Conservation (phyloP, 768 basidiomycete genomes). For the Suillus bovinus region DNA sequence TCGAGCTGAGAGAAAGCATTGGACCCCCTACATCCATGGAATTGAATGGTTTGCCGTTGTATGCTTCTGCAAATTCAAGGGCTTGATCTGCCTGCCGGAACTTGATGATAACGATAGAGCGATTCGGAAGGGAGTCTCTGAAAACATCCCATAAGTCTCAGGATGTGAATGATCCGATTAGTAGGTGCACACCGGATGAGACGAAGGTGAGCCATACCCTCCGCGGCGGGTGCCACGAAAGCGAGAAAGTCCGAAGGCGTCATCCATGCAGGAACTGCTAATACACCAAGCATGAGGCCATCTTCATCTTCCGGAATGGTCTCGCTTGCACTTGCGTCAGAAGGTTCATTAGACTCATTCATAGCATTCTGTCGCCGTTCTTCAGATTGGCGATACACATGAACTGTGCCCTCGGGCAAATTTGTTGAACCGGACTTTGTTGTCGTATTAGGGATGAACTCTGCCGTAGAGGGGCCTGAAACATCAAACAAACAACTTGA, state of each 20-base stretch:
- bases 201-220: slow-evolving; percentile 83
- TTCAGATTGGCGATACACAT: slow-evolving; percentile 71
- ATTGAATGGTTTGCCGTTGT: slow-evolving; percentile 90
- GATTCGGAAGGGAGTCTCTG: slow-evolving; percentile 84
- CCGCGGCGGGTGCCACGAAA: slow-evolving; percentile 86
- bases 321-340: slow-evolving; percentile 17
- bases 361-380: slow-evolving; percentile 35
- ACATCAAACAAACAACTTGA: slow-evolving; percentile 11
- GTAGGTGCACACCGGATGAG: slow-evolving; percentile 71
- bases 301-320: slow-evolving; percentile 41
- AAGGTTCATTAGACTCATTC: slow-evolving; percentile 15
- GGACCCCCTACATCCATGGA: slow-evolving; percentile 67
- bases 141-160: slow-evolving; percentile 1
- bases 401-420: slow-evolving; percentile 79
- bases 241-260: slow-evolving; percentile 89
- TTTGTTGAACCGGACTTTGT: slow-evolving; percentile 73
- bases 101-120: slow-evolving; percentile 86
- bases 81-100: slow-evolving; percentile 74
- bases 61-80: slow-evolving; percentile 81
- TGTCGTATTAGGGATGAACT: slow-evolving; percentile 53
- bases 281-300: slow-evolving; percentile 78
- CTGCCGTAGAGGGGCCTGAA: slow-evolving; percentile 59
- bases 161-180: slow-evolving; percentile 11
- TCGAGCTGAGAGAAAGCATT: neutral
- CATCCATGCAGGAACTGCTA: slow-evolving; percentile 95